These are phyloP conservation scores for Meripilus lineatus DNA, from an alignment of 1,284 basidiomycete genomes.

Conservation along the genomic window DNA sequence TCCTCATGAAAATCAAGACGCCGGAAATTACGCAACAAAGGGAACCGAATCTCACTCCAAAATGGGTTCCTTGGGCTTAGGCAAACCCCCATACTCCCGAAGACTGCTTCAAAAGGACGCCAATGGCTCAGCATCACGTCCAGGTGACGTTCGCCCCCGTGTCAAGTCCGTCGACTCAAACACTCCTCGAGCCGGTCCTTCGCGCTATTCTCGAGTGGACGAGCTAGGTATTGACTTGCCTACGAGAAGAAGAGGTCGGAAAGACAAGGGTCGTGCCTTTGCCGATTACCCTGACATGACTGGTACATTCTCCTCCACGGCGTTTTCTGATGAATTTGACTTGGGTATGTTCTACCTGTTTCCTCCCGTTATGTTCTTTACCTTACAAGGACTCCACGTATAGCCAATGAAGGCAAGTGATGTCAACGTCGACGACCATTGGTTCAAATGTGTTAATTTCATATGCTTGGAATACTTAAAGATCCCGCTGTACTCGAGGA, in stretches of 20 bases:
- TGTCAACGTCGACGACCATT: constrained; percentile 5
- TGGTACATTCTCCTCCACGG: constrained; percentile 17
- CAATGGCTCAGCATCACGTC: constrained; percentile 9
- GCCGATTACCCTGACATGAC: constrained; percentile 10
- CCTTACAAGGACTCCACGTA: constrained; percentile 1
- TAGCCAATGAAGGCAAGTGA: constrained; percentile 62
- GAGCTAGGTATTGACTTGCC: constrained; percentile 11
- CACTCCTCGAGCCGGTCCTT: constrained; percentile 11
- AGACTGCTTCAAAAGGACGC: constrained; percentile 13
- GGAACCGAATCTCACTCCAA: constrained; percentile 5
- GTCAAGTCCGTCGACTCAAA: constrained; percentile 24
- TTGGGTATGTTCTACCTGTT: constrained; percentile 45
- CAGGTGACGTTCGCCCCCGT: constrained; percentile 24
- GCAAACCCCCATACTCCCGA: constrained; percentile 21
- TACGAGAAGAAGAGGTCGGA: constrained; percentile 16
- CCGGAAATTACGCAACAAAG: constrained; percentile 7
- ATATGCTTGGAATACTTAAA: constrained; percentile 20
- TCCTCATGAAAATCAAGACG: constrained; percentile 21
- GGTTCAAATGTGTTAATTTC: background rate
- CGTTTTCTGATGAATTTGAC: constrained; percentile 69
- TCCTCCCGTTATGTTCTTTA: constrained; percentile 2
- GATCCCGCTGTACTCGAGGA: constrained; percentile 72
- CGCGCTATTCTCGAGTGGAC: constrained; percentile 5
- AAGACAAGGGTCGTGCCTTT: constrained; percentile 2
- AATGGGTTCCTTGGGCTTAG: constrained; percentile 21